These are phyloP conservation scores for Holtermannia corniformis DNA, from an alignment of 768 basidiomycete species.

Conservation along the genomic window DNA sequence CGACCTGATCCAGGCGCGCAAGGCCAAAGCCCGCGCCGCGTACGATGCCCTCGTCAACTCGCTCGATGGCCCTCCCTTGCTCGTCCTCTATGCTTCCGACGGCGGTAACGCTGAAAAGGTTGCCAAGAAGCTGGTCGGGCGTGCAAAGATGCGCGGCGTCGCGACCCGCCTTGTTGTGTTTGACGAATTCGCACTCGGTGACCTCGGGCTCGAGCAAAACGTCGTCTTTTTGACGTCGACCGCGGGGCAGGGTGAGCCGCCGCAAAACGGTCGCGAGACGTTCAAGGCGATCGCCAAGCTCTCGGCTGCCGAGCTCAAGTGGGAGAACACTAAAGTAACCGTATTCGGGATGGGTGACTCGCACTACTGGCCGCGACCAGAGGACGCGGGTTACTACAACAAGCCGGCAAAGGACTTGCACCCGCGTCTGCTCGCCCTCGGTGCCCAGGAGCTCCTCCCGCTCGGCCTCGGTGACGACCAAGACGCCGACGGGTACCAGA, in stretches of 20 bases:
- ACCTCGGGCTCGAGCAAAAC: slow-evolving; percentile 61
- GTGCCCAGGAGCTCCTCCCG: slow-evolving; percentile 60
- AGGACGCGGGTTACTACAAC: slow-evolving; percentile 98
- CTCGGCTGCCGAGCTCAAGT: slow-evolving; percentile 50
- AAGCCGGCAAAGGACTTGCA: slow-evolving; percentile 88
- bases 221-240: slow-evolving; percentile 83
- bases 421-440: slow-evolving; percentile 63
- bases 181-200: slow-evolving; percentile 69
- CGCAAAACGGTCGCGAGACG: slow-evolving; percentile 86
- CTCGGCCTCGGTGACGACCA: slow-evolving; percentile 93
- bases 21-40: slow-evolving; percentile 66
- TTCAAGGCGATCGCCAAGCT: slow-evolving; percentile 62
- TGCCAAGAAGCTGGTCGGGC: slow-evolving; percentile 72
- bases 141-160: slow-evolving; percentile 77
- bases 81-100: slow-evolving; percentile 89
- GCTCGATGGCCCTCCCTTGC: slow-evolving; percentile 78
- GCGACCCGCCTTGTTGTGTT: slow-evolving; percentile 63
- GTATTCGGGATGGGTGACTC: slow-evolving; percentile 97
- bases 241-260: slow-evolving; percentile 95
- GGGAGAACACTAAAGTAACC: slow-evolving; percentile 57
- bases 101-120: slow-evolving; percentile 93
- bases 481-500: slow-evolving; percentile 89
- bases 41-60: slow-evolving; percentile 74
- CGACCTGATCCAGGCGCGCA: slow-evolving; percentile 71
- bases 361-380: slow-evolving; percentile 96